These are phyloP conservation scores for Skeletonema marinoi DNA, from an alignment of 108 stramenopile genomes.

Conservation along the genomic window DNA sequence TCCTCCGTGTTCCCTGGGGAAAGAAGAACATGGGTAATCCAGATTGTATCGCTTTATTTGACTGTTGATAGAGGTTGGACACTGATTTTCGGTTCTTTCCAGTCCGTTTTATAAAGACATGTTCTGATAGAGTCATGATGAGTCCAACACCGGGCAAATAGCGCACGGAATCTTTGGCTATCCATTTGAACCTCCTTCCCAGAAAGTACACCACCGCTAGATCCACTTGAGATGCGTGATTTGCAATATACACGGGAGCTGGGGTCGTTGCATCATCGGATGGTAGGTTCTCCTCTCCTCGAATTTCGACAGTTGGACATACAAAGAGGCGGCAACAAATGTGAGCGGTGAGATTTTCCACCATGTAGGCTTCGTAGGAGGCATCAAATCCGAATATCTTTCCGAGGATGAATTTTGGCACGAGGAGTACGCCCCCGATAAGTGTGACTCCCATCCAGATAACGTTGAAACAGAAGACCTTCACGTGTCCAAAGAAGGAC, in stretches of 20 bases:
- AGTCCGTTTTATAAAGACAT: constrained; percentile 74
- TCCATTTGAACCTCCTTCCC: constrained; percentile 71
- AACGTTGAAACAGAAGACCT: constrained; percentile 71
- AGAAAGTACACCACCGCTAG: constrained; percentile 56
- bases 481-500: constrained; percentile 52
- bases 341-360: constrained; percentile 25
- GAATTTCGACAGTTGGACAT: constrained; percentile 54
- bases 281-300: constrained; percentile 67
- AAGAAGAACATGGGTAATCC: constrained; percentile 86
- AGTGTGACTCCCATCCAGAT: constrained; percentile 65
- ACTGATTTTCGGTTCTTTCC: constrained; percentile 60
- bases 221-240: constrained; percentile 84
- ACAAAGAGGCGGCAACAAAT: constrained; percentile 30
- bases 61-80: constrained; percentile 66
- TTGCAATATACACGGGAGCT: constrained; percentile 80
- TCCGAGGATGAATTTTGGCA: constrained; percentile 46
- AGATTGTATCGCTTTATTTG: constrained; percentile 64
- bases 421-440: constrained; percentile 51
- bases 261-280: constrained; percentile 33
- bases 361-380: constrained; percentile 48
- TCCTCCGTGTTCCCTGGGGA: constrained; percentile 84
- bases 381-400: constrained; percentile 29
- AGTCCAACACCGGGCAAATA: constrained; percentile 81
- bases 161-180: constrained; percentile 69
- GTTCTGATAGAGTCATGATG: constrained; percentile 65